Evolutionary conservation across 306 rosid genomes (phyloP), one percentile per base, ranked within the genome.

Genomic region (Astragalus membranaceus): DNA sequence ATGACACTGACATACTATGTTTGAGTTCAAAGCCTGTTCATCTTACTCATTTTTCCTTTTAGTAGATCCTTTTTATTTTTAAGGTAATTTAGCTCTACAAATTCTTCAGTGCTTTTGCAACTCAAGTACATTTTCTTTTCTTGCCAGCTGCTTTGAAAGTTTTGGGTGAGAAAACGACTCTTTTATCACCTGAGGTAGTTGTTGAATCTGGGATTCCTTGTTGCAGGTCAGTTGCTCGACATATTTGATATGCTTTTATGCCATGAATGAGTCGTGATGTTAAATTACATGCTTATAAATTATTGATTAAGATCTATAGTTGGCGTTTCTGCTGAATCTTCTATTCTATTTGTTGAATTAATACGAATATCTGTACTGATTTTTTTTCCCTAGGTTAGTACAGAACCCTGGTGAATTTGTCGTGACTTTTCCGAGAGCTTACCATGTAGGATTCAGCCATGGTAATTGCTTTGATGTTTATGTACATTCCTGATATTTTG

Each of bases 401-500:
- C 99, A 94, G 87, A 88, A 94, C 61, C 96, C 99, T 81, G 99
- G 97, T 55, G 99, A 94, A 89, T 94, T 89, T 85, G 96, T 94
- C 55, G 97, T 94, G 79, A 94, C 99, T 75, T 94, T 94, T 86
- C 99, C 99, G 74, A 87, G 97, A 79, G 96, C 99, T 74, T 94
- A 94, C 84, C 99, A 94, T 83, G 96, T 94, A 35, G 99, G 99
- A 88, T 94, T 94, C 92, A 91, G 99, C 87, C 99, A 94, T 42
- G 99, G 99, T 94, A 94, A 91, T 82, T 80, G 43, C 75, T 87
- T 79, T 79, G 66, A 62, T 41, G 68, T 67, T 73, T 73, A 55
- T 63, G 23, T 69, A 60, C 41, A 8, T 75, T 76, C 36, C 13
- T 42, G 11, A 64, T 51, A 43, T 76, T 48, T 60, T 67, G 35